Base-by-base conservation (phyloP, 768 basidiomycete species). In the Lentinula sp. region DNA sequence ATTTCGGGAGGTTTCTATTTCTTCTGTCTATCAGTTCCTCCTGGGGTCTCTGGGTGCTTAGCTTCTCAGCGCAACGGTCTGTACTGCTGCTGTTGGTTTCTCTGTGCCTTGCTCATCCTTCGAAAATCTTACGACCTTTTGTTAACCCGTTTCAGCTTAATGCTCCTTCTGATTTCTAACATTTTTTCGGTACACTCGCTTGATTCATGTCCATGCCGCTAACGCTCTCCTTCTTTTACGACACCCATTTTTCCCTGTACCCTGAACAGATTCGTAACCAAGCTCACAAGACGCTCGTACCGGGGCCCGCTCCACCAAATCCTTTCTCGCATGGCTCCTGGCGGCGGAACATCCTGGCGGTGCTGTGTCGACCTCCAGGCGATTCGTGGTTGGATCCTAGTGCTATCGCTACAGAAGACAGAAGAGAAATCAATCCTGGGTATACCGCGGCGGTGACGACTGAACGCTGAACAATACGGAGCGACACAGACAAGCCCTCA, bases 281-380 rank as follows among this genome's bases (percentile, higher is more conserved):
- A 72, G 91, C 91, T 16, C 90, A 93, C 71, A 87, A 85, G 65
- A 78, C 81, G 33, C 74, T 94, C 51, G 77, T 83, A 33, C 80
- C 85, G 23, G 86, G 84, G 3, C 77, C 84, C 1, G 71, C 86
- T 3, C 90, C 91, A 33, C 80, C 88, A 1, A 98, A 96, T 68
- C 93, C 94, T 20, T 98, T 95, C 73, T 87, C 90, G 46, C 89
- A 91, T 69, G 86, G 88, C 42, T 86, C 75, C 45, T 90, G 87
- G 85, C 76, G 83, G 64, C 75, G 82, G 61, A 98, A 98, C 73
- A 68, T 93, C 53, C 72, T 82, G 33, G 85, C 88, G 59, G 81
- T 93, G 45, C 73, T 96, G 48, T 95, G 93, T 74, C 77, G 94
- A 41, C 92, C 95, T 0, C 76, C 81, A 36, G 90, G 91, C 16